Base-by-base conservation (phyloP, 2,329 filamentous ascomycete species). In the Myriosclerotinia duriaeana region DNA sequence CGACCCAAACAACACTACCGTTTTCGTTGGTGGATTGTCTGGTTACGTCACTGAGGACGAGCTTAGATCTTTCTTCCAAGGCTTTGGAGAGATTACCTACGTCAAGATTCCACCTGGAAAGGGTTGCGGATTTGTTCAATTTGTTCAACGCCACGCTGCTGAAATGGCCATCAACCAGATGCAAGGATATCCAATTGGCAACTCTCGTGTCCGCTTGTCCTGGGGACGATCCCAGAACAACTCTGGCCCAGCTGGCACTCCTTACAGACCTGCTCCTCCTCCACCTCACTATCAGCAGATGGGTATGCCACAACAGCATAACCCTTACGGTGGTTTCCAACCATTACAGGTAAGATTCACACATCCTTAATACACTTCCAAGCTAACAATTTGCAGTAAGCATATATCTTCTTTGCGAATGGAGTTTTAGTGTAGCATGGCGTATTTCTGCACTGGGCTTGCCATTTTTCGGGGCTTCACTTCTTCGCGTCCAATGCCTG, bases 121-220 rank as follows among this genome's bases (percentile, higher is more conserved):
- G 87, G 95, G 95, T 73, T 99, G 95, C 77, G 95, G 95, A 67
- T 99, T 99, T 77, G 95, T 99, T 68, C 95, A 99, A 80, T 99
- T 99, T 75, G 95, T 99, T 66, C 95, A 99, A 82, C 93, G 95
- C 72, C 95, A 99, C 76, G 95, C 95, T 64, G 95, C 95, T 17
- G 95, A 99, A 83, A 99, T 99, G 95, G 95, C 95, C 73, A 99
- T 99, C 86, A 99, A 99, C 82, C 95, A 99, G 82, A 99, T 99
- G 95, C 95, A 99, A 81, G 95, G 95, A 69, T 99, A 99, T 78
- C 95, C 95, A 34, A 99, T 99, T 76, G 95, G 95, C 66, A 99
- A 99, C 85, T 98, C 94, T 56, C 93, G 95, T 72, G 95, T 99
- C 68, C 93, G 95, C 75, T 86, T 99, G 72, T 97, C 92, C 78